These are phyloP conservation scores for Acanthamoeba lugdunensis DNA, from an alignment of 208 protist genomes.

Conservation along the genomic window DNA sequence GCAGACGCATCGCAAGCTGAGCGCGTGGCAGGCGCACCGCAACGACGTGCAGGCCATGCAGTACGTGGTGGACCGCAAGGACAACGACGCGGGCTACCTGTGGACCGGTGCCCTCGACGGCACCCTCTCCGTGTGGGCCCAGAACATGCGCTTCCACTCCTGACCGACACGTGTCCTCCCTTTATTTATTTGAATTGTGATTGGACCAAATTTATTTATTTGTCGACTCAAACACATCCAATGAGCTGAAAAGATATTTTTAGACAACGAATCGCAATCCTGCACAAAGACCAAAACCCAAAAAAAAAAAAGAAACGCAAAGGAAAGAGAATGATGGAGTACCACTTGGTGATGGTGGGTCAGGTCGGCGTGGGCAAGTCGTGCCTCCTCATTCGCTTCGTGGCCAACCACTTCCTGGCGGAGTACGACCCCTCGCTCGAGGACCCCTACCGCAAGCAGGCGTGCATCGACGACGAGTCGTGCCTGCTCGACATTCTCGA, in stretches of 20 bases:
- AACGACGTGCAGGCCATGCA: slow-evolving; percentile 8
- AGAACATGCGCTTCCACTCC: background rate
- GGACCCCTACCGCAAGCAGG: background rate
- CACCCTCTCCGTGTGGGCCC: background rate
- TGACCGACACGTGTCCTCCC: no score
- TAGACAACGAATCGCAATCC: no score
- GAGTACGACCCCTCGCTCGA: slow-evolving; percentile 78
- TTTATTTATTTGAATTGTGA: no score
- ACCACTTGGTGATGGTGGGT: no score
- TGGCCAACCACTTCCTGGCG: background rate
- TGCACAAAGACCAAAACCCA: no score
- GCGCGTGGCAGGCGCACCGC: background rate
- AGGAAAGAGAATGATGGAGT: no score
- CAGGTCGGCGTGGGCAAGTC: background rate
- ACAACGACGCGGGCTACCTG: background rate
- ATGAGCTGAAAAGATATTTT: no score
- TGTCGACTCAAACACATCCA: no score
- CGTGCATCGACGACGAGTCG: background rate
- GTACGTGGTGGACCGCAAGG: background rate
- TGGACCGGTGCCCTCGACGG: slow-evolving; percentile 52
- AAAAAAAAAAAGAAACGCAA: no score
- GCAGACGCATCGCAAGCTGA: background rate
- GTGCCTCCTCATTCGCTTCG: background rate
- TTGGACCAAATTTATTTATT: no score
- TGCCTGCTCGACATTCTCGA: slow-evolving; percentile 71